These are phyloP conservation scores for Pyrenochaeta sp. DNA, from an alignment of 2,329 filamentous ascomycete genomes.

Conservation along the genomic window DNA sequence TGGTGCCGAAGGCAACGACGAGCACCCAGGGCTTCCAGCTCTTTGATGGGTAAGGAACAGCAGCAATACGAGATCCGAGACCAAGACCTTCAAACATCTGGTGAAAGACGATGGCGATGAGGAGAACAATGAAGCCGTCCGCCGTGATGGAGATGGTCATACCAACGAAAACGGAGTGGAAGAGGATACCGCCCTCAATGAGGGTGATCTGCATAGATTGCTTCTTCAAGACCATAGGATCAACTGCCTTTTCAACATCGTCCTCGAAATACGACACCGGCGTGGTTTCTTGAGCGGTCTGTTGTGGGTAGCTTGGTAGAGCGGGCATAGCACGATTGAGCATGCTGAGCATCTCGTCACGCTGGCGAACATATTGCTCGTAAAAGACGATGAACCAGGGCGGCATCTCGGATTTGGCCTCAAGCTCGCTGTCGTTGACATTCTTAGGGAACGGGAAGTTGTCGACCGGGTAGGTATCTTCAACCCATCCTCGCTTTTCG, in stretches of 20 bases:
- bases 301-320: slow-evolving; percentile 44
- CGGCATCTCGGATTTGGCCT: slow-evolving; percentile 60
- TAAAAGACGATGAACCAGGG: slow-evolving; percentile 71
- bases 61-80: slow-evolving; percentile 67
- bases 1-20: slow-evolving; percentile 69
- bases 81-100: slow-evolving; percentile 71
- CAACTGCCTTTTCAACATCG: slow-evolving; percentile 47
- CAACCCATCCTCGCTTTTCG: slow-evolving; percentile 47
- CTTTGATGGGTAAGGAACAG: slow-evolving; percentile 65
- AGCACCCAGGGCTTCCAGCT: slow-evolving; percentile 69
- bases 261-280: slow-evolving; percentile 47
- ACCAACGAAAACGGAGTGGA: slow-evolving; percentile 71
- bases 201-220: slow-evolving; percentile 52
- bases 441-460: slow-evolving; percentile 43
- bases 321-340: slow-evolving; percentile 53
- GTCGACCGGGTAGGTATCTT: slow-evolving; percentile 38
- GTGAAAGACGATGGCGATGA: slow-evolving; percentile 69
- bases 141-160: slow-evolving; percentile 68
- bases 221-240: slow-evolving; percentile 50
- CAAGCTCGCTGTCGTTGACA: slow-evolving; percentile 33
- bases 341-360: slow-evolving; percentile 66
- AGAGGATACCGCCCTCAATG: slow-evolving; percentile 69
- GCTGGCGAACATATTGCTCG: slow-evolving; percentile 69
- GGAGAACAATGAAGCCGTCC: slow-evolving; percentile 65
- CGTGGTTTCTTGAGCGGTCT: slow-evolving; percentile 22